Conservation (phyloP, 164 flowering plant species). For the Brasenia schreberi region DNA sequence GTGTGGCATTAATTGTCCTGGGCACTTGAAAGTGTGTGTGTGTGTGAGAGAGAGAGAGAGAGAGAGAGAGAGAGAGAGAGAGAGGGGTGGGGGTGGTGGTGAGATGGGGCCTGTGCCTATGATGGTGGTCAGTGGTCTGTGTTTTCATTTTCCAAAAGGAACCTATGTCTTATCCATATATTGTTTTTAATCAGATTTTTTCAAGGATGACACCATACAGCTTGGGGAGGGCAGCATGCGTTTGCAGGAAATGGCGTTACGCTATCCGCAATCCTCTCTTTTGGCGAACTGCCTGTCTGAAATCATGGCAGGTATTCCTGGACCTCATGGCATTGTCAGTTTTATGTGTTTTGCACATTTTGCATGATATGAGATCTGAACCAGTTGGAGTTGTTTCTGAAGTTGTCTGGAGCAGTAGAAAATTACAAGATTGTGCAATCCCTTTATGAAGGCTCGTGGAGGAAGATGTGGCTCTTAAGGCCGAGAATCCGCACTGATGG, state of each 20-base stretch:
- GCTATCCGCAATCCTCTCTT: slow-evolving; percentile 79
- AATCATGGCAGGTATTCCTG: slow-evolving; percentile 77
- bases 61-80: too few relatives aligned
- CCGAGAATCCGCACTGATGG: slow-evolving; percentile 96
- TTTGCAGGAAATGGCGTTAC: slow-evolving; percentile 96
- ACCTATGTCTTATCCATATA: too few relatives aligned
- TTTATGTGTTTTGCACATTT: neutral
- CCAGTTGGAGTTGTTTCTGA: slow-evolving; percentile 13
- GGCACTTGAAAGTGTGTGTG: too few relatives aligned
- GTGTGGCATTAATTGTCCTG: too few relatives aligned
- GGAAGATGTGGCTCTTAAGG: slow-evolving; percentile 93
- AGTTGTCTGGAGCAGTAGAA: slow-evolving; percentile 62
- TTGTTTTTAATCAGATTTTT: slow-evolving; percentile 48
- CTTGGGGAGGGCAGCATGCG: slow-evolving; percentile 87
- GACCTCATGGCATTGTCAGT: neutral
- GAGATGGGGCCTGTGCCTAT: too few relatives aligned
- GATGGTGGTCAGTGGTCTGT: too few relatives aligned
- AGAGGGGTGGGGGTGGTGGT: too few relatives aligned
- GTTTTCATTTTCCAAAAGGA: too few relatives aligned
- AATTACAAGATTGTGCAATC: slow-evolving; percentile 72
- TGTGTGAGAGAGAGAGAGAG: too few relatives aligned
- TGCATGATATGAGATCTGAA: neutral
- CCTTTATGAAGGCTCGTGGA: slow-evolving; percentile 79
- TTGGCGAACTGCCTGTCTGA: slow-evolving; percentile 92
- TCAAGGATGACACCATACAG: slow-evolving; percentile 64